Conservation (phyloP, 1,284 basidiomycete genomes). For the Puccinia polysora region DNA sequence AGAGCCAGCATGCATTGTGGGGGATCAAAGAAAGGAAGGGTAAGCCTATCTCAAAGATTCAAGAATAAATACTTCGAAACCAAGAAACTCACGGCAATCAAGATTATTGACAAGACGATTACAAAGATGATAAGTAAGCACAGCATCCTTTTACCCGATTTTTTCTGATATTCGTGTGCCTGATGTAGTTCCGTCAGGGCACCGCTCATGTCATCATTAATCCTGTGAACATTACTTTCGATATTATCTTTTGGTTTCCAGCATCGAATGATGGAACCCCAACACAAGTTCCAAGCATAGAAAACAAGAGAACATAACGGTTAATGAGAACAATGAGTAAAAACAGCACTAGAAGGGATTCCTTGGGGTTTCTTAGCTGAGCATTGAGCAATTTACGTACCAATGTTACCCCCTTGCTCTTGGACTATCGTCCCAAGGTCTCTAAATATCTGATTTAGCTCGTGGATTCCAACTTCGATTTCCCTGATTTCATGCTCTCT, state of each 20-base stretch:
- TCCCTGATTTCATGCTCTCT: conserved; percentile 91
- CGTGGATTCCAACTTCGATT: conserved; percentile 95
- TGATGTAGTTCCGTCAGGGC: conserved; percentile 82
- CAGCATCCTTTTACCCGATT: conserved; percentile 79
- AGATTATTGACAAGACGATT: conserved; percentile 79
- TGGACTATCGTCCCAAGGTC: conserved; percentile 90
- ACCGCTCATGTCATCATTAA: conserved; percentile 74
- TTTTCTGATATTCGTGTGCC: conserved; percentile 90
- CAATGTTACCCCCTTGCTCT: conserved; percentile 91
- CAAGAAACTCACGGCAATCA: conserved; percentile 71
- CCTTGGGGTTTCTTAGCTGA: background rate
- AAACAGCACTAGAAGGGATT: background rate
- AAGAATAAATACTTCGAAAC: too few species aligned
- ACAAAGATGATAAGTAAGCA: conserved; percentile 78
- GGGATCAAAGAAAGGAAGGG: too few species aligned
- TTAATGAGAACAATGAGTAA: too few species aligned
- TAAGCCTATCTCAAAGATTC: too few species aligned
- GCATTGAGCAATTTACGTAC: conserved; percentile 57
- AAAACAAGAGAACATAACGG: too few species aligned
- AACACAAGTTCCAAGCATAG: too few species aligned
- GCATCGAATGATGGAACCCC: too few species aligned
- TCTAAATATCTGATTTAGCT: conserved; percentile 93
- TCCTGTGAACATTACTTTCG: conserved; percentile 84
- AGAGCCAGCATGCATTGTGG: too few species aligned
- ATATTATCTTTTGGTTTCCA: conserved; percentile 82